Evolutionary conservation across 2,329 filamentous ascomycete genomes (phyloP).

Genomic region (Hymenoscyphus linearis): DNA sequence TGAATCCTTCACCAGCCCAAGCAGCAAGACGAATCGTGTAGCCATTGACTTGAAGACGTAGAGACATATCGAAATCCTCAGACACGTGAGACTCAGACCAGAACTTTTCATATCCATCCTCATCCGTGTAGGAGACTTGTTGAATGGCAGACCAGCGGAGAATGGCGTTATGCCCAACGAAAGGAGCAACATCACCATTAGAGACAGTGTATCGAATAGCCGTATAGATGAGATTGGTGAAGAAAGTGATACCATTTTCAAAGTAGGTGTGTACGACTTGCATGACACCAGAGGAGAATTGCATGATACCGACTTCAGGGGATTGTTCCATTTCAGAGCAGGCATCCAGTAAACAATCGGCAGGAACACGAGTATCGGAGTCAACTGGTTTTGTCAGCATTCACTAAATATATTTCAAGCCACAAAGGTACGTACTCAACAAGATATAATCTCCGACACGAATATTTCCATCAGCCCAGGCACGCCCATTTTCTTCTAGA

Average conservation of each 20-base stretch:
- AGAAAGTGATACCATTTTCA: conserved; percentile 65
- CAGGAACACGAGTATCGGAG: conserved; percentile 72
- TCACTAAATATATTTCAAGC: conserved; percentile 18
- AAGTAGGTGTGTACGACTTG: conserved; percentile 71
- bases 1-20: conserved; percentile 72
- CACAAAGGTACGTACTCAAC: conserved; percentile 40
- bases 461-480: conserved; percentile 56
- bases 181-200: conserved; percentile 71
- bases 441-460: conserved; percentile 66
- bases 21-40: conserved; percentile 69
- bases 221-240: conserved; percentile 70
- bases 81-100: conserved; percentile 78
- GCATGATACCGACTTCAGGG: conserved; percentile 72
- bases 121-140: conserved; percentile 64
- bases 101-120: conserved; percentile 71
- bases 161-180: conserved; percentile 76
- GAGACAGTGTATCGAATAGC: conserved; percentile 73
- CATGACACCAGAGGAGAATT: conserved; percentile 75
- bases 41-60: conserved; percentile 66
- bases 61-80: conserved; percentile 78
- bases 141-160: conserved; percentile 72
- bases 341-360: conserved; percentile 72
- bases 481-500: conserved; percentile 52
- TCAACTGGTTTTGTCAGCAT: conserved; percentile 43
- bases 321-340: conserved; percentile 79